Evolutionary conservation across 176 grass and related monocot genomes (phyloP).

Genomic region (Triticum monococcum): DNA sequence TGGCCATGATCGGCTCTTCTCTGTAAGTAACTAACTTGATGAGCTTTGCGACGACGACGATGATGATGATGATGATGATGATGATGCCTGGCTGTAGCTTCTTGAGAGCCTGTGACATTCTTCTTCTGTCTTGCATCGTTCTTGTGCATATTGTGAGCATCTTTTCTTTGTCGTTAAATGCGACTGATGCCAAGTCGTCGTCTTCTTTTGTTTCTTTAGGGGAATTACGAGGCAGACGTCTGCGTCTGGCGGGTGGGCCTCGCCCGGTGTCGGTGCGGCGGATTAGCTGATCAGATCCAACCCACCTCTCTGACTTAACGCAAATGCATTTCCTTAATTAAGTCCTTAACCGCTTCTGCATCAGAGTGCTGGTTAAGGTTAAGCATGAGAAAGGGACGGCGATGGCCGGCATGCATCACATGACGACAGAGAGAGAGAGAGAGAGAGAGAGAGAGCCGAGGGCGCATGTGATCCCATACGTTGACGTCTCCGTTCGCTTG

Average conservation of each 20-base stretch:
- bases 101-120: no score
- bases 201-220: background rate
- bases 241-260: background rate
- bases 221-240: background rate
- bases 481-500: background rate
- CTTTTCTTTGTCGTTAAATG: background rate
- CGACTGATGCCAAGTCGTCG: background rate
- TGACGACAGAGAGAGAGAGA: background rate
- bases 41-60: background rate
- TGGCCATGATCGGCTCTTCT: background rate
- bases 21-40: background rate
- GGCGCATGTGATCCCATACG: background rate
- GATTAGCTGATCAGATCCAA: background rate
- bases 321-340: background rate
- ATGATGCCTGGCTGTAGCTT: no score
- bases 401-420: background rate
- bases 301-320: background rate
- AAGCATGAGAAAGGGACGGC: background rate
- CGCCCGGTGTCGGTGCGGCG: background rate
- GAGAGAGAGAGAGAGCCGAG: background rate
- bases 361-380: background rate
- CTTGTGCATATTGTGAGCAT: background rate
- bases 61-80: no score
- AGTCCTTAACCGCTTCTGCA: background rate
- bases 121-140: no score